A percentile compares a stretch with the other conserved stretches of the same genome.
These are phyloP conservation scores for Euryodendron excelsum DNA, from an alignment of 148 eudicot species.

Conservation along the genomic window DNA sequence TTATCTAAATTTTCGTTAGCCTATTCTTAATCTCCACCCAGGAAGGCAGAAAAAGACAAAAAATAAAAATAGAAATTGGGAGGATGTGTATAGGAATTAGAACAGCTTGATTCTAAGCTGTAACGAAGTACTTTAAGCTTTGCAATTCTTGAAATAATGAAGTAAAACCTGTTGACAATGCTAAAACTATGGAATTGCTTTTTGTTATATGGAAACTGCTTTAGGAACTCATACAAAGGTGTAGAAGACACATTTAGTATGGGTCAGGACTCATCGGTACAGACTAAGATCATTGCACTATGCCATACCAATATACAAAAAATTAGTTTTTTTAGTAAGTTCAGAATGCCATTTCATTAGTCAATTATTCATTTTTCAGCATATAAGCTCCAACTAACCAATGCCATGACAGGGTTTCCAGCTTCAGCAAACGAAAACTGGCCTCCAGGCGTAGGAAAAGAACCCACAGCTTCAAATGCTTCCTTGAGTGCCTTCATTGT, in stretches of 20 bases:
- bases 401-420: constrained; percentile 91
- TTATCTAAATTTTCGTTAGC: background rate
- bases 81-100: background rate
- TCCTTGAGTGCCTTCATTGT: constrained; percentile 78
- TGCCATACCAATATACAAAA: background rate
- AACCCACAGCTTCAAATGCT: constrained; percentile 85
- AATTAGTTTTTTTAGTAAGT: background rate
- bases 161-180: background rate
- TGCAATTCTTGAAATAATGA: background rate
- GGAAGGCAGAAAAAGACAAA: background rate
- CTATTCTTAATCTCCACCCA: background rate
- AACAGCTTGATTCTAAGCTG: background rate
- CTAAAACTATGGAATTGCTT: background rate
- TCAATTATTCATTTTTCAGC: background rate
- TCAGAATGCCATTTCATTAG: background rate
- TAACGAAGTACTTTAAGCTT: background rate
- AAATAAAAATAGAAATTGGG: background rate
- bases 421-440: constrained; percentile 81
- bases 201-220: background rate
- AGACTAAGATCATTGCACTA: background rate
- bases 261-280: background rate
- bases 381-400: constrained; percentile 52
- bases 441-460: constrained; percentile 42
- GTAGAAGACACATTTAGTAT: background rate
- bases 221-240: constrained; percentile 8